Evolutionary conservation across 495 filamentous ascomycete species (phyloP).

Genomic region (Neurospora discreta): DNA sequence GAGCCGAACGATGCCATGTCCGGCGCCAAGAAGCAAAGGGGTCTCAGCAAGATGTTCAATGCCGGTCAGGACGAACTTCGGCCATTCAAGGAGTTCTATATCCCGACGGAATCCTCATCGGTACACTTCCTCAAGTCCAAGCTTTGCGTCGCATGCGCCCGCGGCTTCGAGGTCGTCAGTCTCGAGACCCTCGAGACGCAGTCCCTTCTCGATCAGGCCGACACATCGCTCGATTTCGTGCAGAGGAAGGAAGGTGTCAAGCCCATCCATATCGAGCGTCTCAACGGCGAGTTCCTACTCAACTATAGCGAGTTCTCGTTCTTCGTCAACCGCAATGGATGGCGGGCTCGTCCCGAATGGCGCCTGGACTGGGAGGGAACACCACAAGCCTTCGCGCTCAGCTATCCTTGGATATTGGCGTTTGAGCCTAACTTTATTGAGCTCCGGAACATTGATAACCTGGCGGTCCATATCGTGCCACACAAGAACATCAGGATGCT

Average conservation of each 20-base stretch:
- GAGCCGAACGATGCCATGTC: constrained; percentile 89
- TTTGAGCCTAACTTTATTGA: constrained; percentile 99
- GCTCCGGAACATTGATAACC: constrained; percentile 86
- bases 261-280: constrained; percentile 95
- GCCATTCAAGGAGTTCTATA: constrained; percentile 98
- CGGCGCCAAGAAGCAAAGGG: constrained; percentile 81
- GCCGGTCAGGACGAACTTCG: constrained; percentile 87
- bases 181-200: constrained; percentile 96
- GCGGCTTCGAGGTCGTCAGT: constrained; percentile 94
- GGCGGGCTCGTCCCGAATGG: constrained; percentile 94
- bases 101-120: constrained; percentile 89
- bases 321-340: constrained; percentile 97
- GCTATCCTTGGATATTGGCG: constrained; percentile 89
- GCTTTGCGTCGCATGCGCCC: constrained; percentile 87
- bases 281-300: constrained; percentile 92
- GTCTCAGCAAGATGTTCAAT: constrained; percentile 89
- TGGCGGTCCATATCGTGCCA: constrained; percentile 87
- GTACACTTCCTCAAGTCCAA: constrained; percentile 97
- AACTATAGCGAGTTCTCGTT: constrained; percentile 98
- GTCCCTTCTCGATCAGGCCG: constrained; percentile 91
- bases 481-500: constrained; percentile 95
- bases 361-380: constrained; percentile 93
- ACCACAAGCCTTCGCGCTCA: constrained; percentile 82
- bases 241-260: constrained; percentile 83
- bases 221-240: constrained; percentile 96